Base-by-base conservation (phyloP, 2,329 filamentous ascomycete species). In the Alternaria sp. region DNA sequence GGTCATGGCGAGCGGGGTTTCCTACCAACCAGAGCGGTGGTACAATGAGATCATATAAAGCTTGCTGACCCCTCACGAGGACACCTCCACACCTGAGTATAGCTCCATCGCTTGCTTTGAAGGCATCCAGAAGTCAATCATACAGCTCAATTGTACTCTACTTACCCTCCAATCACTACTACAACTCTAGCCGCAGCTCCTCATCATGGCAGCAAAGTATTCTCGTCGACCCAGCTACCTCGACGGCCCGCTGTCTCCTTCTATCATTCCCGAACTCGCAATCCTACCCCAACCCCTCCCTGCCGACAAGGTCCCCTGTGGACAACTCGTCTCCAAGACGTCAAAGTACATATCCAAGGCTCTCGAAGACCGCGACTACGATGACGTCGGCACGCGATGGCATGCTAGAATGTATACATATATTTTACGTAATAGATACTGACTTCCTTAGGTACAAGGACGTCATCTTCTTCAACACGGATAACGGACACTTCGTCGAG, bases 1-100 rank as follows among this genome's bases (percentile, higher is more conserved):
- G 37, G 58, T 56, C 58, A 55, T 63, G 58, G 64, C 64, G 68
- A 61, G 68, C 67, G 67, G 68, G 67, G 68, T 68, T 55, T 52
- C 31, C 50, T 53, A 56, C 62, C 65, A 59, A 63, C 64, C 56
- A 55, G 57, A 26, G 28, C 56, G 41, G 61, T 66, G 60, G 54
- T 58, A 61, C 63, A 69, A 74, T 74, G 72, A 73, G 66, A 66
- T 73, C 72, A 75, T 68, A 71, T 75, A 75, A 75, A 71, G 65
- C 64, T 62, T 61, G 59, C 50, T 65, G 58, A 74, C 72, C 72
- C 72, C 73, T 74, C 72, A 74, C 67, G 64, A 65, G 53, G 67
- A 63, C 64, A 66, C 50, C 63, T 64, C 70, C 62, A 51, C 63
- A 68, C 57, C 60, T 62, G 39, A 26, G 33, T 49, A 33, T 31